Conservation (phyloP, 2,329 filamentous ascomycete species). For the Emmonsiellopsis sp. region DNA sequence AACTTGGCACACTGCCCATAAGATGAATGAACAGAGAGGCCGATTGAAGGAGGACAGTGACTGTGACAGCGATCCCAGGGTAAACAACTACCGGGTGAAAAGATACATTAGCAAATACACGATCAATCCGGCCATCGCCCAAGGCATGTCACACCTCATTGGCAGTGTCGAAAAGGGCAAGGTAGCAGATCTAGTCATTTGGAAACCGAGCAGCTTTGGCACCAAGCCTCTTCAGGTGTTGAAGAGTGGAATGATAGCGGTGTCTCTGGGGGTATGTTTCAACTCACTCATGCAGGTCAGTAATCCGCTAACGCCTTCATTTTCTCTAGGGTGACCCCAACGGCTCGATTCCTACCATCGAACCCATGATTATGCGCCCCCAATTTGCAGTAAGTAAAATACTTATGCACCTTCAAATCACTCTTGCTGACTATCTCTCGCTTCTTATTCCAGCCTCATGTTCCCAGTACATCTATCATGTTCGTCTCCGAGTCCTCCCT, state of each 20-base stretch:
- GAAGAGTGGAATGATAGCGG: constrained; percentile 81
- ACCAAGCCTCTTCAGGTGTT: constrained; percentile 73
- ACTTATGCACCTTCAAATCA: no score
- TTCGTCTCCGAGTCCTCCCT: constrained; percentile 74
- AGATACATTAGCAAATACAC: constrained; percentile 94
- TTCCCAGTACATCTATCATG: constrained; percentile 66
- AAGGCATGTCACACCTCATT: constrained; percentile 80
- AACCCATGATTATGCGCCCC: constrained; percentile 66
- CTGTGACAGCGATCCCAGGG: constrained; percentile 51
- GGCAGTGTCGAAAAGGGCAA: constrained; percentile 85
- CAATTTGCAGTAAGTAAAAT: no score
- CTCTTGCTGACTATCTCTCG: no score
- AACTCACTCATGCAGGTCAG: not conserved
- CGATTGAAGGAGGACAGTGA: constrained; percentile 59
- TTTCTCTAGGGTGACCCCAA: constrained; percentile 61
- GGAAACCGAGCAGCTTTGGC: constrained; percentile 78
- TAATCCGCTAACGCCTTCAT: not conserved
- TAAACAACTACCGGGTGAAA: constrained; percentile 88
- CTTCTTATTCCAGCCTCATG: constrained; percentile 38
- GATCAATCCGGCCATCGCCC: constrained; percentile 83
- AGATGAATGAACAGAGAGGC: constrained; percentile 86
- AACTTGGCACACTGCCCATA: constrained; percentile 95
- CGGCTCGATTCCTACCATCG: constrained; percentile 76
- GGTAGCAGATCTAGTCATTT: constrained; percentile 79
- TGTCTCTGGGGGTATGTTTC: constrained; percentile 65